Evolutionary conservation across 2,329 filamentous ascomycete genomes (phyloP).

Genomic region (Amesomyces nigricolor): DNA sequence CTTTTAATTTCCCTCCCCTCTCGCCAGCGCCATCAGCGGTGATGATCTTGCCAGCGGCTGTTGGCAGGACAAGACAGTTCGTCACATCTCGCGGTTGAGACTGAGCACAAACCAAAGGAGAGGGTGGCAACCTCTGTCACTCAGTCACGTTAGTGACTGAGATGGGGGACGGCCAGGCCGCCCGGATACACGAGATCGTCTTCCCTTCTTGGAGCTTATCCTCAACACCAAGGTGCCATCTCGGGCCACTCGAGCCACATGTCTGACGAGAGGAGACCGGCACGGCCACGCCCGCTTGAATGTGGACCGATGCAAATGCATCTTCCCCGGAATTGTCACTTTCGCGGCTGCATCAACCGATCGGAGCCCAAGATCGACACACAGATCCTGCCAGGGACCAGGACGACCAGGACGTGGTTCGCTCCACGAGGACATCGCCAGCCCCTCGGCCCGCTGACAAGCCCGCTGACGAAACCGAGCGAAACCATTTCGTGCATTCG

Average conservation of each 20-base stretch:
- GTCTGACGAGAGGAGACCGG: neutral
- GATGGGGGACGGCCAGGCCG: neutral
- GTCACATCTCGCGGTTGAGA: neutral
- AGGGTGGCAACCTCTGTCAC: too few species aligned
- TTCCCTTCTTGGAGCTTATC: neutral
- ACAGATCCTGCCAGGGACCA: neutral
- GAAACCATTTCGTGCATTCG: constrained; percentile 4
- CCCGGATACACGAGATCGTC: neutral
- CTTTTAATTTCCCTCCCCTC: neutral
- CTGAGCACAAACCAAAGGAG: too few species aligned
- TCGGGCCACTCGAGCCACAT: neutral
- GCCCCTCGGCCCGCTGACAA: neutral
- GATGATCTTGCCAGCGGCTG: neutral
- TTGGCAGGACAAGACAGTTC: neutral
- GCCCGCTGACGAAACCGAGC: neutral
- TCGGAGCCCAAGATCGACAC: constrained; percentile 1
- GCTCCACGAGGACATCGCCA: neutral
- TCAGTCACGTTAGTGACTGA: too few species aligned
- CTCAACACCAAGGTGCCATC: neutral
- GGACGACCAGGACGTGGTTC: neutral
- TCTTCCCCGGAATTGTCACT: neutral
- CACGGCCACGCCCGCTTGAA: neutral
- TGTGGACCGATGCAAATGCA: neutral
- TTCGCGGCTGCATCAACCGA: constrained; percentile 12
- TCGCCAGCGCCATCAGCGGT: neutral